phyloP scores from a whole-genome alignment of 257 asterid genomes.

The Vinca minor region DNA sequence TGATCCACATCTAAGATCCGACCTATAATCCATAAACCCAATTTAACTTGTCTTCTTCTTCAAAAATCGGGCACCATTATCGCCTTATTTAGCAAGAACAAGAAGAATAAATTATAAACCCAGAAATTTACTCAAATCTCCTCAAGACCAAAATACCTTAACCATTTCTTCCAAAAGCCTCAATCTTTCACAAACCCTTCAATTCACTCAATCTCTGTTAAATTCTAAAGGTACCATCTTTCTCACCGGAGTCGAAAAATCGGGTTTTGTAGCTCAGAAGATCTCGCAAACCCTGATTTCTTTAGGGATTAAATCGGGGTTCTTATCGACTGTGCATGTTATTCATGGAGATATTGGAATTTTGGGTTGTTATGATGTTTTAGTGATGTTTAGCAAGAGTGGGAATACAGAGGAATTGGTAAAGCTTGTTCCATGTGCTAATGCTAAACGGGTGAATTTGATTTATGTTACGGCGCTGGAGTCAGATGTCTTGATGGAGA shows the following conservation, averaged over 20 bases:
- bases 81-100: no score
- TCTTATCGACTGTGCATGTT: conserved; percentile 79
- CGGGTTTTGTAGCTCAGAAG: conserved; percentile 88
- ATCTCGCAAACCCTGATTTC: conserved; percentile 83
- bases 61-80: no score
- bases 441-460: conserved; percentile 76
- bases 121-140: conserved; percentile 49
- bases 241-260: conserved; percentile 93
- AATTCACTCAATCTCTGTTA: conserved; percentile 67
- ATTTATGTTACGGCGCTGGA: conserved; percentile 71
- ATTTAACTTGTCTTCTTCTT: no score
- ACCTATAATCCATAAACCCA: no score
- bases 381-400: conserved; percentile 88
- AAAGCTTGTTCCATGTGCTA: conserved; percentile 81
- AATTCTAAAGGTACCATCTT: conserved; percentile 63
- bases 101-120: conserved; percentile 29
- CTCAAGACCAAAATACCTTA: conserved; percentile 74
- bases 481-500: conserved; percentile 50
- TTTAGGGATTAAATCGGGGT: conserved; percentile 66
- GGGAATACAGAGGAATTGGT: conserved; percentile 75
- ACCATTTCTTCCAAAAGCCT: conserved; percentile 88
- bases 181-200: conserved; percentile 67
- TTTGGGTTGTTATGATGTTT: conserved; percentile 45
- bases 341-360: conserved; percentile 97
- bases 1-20: no score